phyloP scores from a whole-genome alignment of 2,329 filamentous ascomycete genomes.

The Botrytis deweyae region DNA sequence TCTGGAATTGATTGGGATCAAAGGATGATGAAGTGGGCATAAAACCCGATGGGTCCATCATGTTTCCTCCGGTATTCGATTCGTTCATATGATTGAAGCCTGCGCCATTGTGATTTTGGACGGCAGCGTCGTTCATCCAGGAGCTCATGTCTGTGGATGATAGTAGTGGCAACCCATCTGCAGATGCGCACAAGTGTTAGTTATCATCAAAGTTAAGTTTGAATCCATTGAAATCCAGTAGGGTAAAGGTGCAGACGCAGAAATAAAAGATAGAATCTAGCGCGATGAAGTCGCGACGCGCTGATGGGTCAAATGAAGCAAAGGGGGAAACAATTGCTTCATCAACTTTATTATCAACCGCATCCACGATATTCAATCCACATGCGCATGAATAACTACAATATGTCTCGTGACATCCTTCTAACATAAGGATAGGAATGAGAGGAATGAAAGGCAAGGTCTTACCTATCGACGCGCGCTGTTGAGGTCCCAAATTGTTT shows the following conservation, averaged over 20 bases:
- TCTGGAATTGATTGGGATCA: constrained; percentile 53
- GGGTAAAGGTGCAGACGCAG: constrained; percentile 15
- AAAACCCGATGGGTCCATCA: constrained; percentile 66
- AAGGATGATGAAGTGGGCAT: constrained; percentile 61
- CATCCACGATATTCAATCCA: constrained; percentile 11
- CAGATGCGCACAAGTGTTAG: constrained; percentile 35
- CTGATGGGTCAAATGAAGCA: constrained; percentile 21
- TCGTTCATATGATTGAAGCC: constrained; percentile 62
- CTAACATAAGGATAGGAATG: constrained; percentile 18
- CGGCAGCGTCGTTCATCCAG: constrained; percentile 69
- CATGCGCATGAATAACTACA: constrained; percentile 15
- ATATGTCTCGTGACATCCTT: constrained; percentile 22
- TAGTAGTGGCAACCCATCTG: constrained; percentile 42
- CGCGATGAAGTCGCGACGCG: constrained; percentile 22
- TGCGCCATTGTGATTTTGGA: constrained; percentile 69
- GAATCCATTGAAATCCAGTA: constrained; percentile 16
- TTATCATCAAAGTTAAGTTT: constrained; percentile 27
- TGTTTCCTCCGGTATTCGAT: constrained; percentile 54
- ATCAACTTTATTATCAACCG: constrained; percentile 21
- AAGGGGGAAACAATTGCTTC: constrained; percentile 26
- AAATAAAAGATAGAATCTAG: constrained; percentile 18
- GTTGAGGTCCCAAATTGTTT: constrained; percentile 26
- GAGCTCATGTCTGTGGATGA: constrained; percentile 62
- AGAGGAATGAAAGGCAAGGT: constrained; percentile 29
- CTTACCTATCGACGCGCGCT: constrained; percentile 39